Evolutionary conservation across 2,329 filamentous ascomycete species (phyloP).

Genomic region (Colletotrichum simmondsii): DNA sequence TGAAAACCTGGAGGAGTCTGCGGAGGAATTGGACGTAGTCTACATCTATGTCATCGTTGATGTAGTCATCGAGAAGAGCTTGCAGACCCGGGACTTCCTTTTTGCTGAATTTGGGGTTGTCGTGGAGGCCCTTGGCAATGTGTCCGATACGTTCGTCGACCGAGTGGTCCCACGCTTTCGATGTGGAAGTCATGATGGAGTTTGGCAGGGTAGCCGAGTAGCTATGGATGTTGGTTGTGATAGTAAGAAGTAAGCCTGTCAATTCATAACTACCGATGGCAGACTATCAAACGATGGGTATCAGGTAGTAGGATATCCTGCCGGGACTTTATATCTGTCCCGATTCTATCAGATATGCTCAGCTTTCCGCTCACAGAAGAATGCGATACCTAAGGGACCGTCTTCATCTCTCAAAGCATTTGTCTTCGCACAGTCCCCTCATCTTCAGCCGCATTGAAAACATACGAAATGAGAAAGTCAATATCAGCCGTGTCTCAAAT

Average conservation of each 20-base stretch:
- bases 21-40: not conserved
- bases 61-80: not conserved
- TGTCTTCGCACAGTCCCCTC: not conserved
- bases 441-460: not conserved
- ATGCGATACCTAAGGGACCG: not conserved
- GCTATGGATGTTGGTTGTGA: not conserved
- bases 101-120: not conserved
- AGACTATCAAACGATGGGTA: not conserved
- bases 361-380: no score
- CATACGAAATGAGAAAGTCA: not conserved
- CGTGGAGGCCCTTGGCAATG: slow-evolving; percentile 12
- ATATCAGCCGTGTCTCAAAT: not conserved
- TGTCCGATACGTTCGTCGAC: not conserved
- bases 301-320: not conserved
- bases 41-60: not conserved
- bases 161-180: slow-evolving; percentile 1
- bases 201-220: not conserved
- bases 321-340: not conserved
- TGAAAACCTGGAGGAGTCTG: not conserved
- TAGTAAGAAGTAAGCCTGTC: not conserved
- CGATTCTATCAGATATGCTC: not conserved
- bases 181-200: not conserved
- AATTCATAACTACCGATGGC: not conserved
- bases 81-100: not conserved
- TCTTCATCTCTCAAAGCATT: not conserved